Evolutionary conservation across 2,329 filamentous ascomycete species (phyloP).

Genomic region (Ceratocystis lukuohia): DNA sequence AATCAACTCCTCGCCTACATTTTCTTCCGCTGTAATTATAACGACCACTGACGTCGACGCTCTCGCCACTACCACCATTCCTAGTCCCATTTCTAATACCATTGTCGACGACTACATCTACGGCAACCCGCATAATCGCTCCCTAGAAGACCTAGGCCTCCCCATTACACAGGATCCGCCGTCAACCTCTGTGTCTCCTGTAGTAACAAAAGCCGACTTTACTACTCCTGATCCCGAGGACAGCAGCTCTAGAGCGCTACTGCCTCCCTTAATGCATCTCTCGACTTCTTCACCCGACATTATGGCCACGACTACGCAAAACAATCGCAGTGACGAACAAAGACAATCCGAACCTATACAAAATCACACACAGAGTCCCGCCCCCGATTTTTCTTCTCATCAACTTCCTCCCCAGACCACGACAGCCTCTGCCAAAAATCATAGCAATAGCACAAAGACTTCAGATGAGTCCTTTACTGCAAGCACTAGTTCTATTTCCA

Average conservation of each 20-base stretch:
- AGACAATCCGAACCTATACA: neutral
- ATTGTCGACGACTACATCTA: constrained; percentile 20
- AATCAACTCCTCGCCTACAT: neutral
- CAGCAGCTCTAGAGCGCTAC: neutral
- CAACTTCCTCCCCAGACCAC: neutral
- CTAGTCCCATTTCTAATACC: too few relatives aligned
- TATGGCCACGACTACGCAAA: neutral
- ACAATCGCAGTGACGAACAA: neutral
- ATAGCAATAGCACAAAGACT: constrained; percentile 21
- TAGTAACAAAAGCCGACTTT: neutral
- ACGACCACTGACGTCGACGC: neutral
- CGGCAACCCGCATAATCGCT: constrained; percentile 1
- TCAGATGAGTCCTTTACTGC: constrained; percentile 43
- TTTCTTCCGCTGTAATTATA: constrained; percentile 6
- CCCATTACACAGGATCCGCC: neutral
- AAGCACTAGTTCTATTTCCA: constrained; percentile 42
- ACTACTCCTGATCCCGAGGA: neutral
- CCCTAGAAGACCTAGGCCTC: neutral
- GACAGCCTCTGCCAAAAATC: neutral
- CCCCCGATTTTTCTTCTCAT: neutral
- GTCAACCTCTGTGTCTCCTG: neutral
- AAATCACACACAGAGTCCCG: neutral
- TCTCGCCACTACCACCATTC: neutral
- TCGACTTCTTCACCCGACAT: neutral
- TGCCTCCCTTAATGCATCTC: neutral